Evolutionary conservation across 2,329 filamentous ascomycete species (phyloP), one percentile per base, ranked within the genome.

Genomic region (Chaetomium sp.): DNA sequence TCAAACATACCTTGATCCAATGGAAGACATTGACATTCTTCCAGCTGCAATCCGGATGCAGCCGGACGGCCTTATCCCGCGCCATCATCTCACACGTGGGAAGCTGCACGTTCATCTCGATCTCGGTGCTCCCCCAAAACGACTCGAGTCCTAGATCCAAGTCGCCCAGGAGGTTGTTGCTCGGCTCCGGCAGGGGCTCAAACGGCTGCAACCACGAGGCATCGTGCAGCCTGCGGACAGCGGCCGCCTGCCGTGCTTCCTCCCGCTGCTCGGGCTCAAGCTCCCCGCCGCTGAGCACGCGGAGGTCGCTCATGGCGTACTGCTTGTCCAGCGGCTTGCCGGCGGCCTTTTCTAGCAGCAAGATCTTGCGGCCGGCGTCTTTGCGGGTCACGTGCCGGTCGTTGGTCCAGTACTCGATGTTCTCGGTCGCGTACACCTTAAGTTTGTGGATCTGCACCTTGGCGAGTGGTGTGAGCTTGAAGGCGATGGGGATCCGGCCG

Each of bases 371-470:
- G 2, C 87, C 87, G 0, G 87, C 87, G 60, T 95, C 90, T 70
- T 92, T 86, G 9, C 91, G 81, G 54, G 92, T 91, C 1, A 95
- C 89, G 9, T 86, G 85, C 66, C 88, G 88, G 71, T 92, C 89
- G 63, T 85, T 87, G 54, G 89, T 95, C 78, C 88, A 95, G 69
- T 96, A 95, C 67, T 96, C 91, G 55, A 92, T 84, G 40, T 89
- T 91, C 69, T 96, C 91, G 0, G 91, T 95, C 10, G 95, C 84
- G 61, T 87, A 91, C 0, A 96, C 90, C 71, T 95, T 95, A 70
- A 96, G 86, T 62, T 92, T 86, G 71, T 96, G 91, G 53, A 92
- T 89, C 69, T 95, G 89, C 6, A 96, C 91, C 74, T 96, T 96
- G 58, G 91, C 91, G 27, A 96, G 74, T 0, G 91, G 91, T 0